These are phyloP conservation scores for Podosphaera aphanis DNA, from an alignment of 2,329 filamentous ascomycete genomes.

Conservation along the genomic window DNA sequence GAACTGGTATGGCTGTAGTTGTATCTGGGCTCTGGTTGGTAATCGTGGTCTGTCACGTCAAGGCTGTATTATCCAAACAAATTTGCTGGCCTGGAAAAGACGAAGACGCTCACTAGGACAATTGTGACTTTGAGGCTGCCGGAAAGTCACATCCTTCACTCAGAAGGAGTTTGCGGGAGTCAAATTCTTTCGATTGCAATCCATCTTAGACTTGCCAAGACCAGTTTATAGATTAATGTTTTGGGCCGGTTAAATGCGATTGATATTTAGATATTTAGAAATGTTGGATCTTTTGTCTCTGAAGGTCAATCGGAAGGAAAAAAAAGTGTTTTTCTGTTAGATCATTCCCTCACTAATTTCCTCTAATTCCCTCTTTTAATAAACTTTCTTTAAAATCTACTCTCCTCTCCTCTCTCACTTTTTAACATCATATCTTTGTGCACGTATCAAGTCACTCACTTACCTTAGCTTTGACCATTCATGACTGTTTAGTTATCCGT, in stretches of 20 bases:
- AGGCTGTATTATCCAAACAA: slow-evolving; percentile 13
- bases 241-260: background rate
- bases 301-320: background rate
- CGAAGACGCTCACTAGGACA: slow-evolving; percentile 9
- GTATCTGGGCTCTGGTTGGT: slow-evolving; percentile 16
- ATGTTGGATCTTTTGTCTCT: background rate
- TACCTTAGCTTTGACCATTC: no score
- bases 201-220: background rate
- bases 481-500: no score
- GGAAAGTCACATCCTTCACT: background rate
- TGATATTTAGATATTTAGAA: background rate
- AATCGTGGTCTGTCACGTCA: slow-evolving; percentile 11
- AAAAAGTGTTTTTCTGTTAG: background rate
- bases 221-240: background rate
- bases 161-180: background rate
- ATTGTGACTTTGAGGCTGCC: background rate
- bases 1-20: slow-evolving; percentile 26
- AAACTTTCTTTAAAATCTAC: no score
- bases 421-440: no score
- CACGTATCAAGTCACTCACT: no score
- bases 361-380: no score
- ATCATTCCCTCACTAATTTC: background rate
- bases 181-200: background rate
- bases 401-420: no score
- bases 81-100: slow-evolving; percentile 18